Conservation (phyloP, 768 basidiomycete genomes). For the Mycena sanguinolenta region DNA sequence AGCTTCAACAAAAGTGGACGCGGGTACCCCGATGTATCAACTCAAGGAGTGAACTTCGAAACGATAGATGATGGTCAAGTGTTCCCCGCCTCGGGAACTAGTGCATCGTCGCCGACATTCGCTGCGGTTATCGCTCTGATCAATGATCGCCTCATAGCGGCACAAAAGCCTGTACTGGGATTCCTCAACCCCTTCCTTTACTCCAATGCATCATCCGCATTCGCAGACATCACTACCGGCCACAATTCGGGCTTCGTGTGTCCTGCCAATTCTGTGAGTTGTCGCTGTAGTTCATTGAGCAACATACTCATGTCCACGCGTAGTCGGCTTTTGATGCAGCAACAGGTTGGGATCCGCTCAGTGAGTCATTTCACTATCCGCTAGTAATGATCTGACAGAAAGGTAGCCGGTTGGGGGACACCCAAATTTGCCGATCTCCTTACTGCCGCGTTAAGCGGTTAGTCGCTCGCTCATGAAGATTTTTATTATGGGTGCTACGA, state of each 20-base stretch:
- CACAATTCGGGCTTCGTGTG: slow-evolving; percentile 23
- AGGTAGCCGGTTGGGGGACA: background rate
- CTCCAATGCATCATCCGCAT: background rate
- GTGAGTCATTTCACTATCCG: background rate
- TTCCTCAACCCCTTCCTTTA: no score
- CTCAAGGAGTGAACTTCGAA: slow-evolving; percentile 25
- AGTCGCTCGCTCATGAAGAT: no score
- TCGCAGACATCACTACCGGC: slow-evolving; percentile 7
- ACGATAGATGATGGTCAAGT: background rate
- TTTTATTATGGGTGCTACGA: no score
- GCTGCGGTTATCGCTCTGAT: slow-evolving; percentile 57
- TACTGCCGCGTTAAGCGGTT: background rate
- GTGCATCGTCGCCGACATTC: slow-evolving; percentile 58
- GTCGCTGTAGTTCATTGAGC: background rate
- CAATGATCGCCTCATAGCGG: slow-evolving; percentile 54
- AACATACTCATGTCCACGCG: no score
- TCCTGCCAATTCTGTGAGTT: background rate
- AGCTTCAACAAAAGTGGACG: slow-evolving; percentile 29
- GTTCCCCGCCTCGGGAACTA: no score
- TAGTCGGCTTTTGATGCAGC: slow-evolving; percentile 10
- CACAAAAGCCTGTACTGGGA: slow-evolving; percentile 48
- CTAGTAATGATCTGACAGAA: background rate
- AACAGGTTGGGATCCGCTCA: slow-evolving; percentile 13
- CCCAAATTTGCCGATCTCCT: background rate
- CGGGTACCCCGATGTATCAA: slow-evolving; percentile 36